A percentile compares a stretch with the other conserved stretches of the same genome.
Conservation (phyloP, 1,284 basidiomycete genomes). For the Tilletia setariae region DNA sequence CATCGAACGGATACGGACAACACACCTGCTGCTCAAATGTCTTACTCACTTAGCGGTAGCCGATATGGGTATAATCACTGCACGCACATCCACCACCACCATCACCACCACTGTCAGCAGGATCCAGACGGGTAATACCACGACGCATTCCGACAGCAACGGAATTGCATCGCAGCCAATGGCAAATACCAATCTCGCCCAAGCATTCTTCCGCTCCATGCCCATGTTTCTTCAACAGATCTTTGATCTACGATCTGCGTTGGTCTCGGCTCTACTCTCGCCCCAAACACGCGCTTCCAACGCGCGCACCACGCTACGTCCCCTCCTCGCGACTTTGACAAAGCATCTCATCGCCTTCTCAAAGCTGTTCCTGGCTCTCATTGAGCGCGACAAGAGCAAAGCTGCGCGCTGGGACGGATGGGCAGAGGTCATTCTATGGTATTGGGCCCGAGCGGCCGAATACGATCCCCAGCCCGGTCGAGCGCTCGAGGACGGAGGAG, state of each 20-base stretch:
- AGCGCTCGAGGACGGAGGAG: not conserved
- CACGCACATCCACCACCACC: conserved; percentile 19
- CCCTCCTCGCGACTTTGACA: conserved; percentile 37
- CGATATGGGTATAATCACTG: conserved; percentile 45
- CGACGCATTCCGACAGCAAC: not conserved
- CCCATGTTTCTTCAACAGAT: conserved; percentile 37
- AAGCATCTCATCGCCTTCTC: conserved; percentile 47
- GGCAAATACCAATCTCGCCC: conserved; percentile 37
- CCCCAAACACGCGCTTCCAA: not conserved
- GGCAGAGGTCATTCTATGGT: conserved; percentile 49
- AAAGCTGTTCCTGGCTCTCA: conserved; percentile 48
- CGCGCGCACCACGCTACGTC: not conserved
- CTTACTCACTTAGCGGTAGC: conserved; percentile 42
- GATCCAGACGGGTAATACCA: no score
- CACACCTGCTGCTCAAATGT: conserved; percentile 46
- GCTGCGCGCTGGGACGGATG: conserved; percentile 48
- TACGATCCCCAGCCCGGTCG: not conserved
- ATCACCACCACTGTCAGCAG: conserved; percentile 4
- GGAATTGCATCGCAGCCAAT: conserved; percentile 23
- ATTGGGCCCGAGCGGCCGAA: conserved; percentile 35
- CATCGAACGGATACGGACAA: conserved; percentile 42
- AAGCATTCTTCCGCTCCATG: conserved; percentile 45
- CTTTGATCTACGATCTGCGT: conserved; percentile 13
- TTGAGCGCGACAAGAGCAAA: conserved; percentile 42
- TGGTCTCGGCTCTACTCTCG: not conserved